phyloP scores from a whole-genome alignment of 139 green algal species.

The Closterium sp. region DNA sequence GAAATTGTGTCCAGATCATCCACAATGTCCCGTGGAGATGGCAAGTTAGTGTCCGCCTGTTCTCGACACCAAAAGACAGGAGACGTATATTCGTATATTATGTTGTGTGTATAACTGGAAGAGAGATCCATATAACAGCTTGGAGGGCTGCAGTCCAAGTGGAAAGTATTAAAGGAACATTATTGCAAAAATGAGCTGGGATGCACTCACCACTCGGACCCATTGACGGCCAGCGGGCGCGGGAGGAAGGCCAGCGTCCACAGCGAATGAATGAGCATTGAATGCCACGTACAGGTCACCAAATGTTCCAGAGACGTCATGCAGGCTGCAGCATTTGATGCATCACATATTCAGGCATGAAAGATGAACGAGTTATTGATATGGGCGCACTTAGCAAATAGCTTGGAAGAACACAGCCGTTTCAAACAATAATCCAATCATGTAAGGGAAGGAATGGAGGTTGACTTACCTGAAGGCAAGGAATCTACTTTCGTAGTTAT shows the following conservation, averaged over 20 bases:
- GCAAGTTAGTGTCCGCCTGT: neutral
- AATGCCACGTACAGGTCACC: neutral
- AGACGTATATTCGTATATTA: too few species aligned
- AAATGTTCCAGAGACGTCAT: neutral
- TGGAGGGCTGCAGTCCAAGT: too few species aligned
- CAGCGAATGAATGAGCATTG: neutral
- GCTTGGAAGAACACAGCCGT: too few species aligned
- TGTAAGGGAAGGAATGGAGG: neutral
- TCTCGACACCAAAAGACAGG: neutral
- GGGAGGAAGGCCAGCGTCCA: neutral
- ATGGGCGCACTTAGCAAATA: too few species aligned
- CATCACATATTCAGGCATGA: too few species aligned
- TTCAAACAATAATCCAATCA: too few species aligned
- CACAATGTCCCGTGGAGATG: neutral
- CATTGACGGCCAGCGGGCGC: neutral
- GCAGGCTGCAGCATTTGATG: neutral
- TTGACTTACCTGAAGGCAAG: constrained; percentile 84
- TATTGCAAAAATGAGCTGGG: too few species aligned
- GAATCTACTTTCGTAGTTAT: constrained; percentile 85
- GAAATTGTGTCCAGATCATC: neutral
- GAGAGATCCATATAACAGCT: too few species aligned
- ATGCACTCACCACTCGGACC: neutral
- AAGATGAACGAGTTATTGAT: too few species aligned
- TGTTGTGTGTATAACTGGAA: too few species aligned
- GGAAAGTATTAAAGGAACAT: too few species aligned